These are phyloP conservation scores for Hortiboletus campestris DNA, from an alignment of 768 basidiomycete species.

Conservation along the genomic window DNA sequence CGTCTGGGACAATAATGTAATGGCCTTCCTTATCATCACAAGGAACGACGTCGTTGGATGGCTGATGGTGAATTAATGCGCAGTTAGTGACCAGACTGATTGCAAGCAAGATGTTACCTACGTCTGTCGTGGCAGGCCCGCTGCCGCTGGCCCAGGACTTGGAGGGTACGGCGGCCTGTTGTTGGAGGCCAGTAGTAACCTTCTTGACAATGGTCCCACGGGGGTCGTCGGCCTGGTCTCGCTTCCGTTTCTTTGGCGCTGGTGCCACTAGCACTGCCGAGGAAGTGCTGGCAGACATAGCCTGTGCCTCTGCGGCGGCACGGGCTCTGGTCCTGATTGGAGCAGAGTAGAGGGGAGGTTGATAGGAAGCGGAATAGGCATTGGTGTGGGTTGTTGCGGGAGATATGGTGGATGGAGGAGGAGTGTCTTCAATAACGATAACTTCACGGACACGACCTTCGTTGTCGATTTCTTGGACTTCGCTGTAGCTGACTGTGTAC, in stretches of 20 bases:
- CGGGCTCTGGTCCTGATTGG: slow-evolving; percentile 83
- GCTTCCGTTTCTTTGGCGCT: slow-evolving; percentile 80
- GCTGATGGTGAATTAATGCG: slow-evolving; percentile 40
- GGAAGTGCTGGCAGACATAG: slow-evolving; percentile 61
- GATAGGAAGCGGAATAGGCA: slow-evolving; percentile 75
- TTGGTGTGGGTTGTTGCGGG: slow-evolving; percentile 70
- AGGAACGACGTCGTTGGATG: slow-evolving; percentile 62
- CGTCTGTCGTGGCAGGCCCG: slow-evolving; percentile 64
- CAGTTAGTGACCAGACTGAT: slow-evolving; percentile 23
- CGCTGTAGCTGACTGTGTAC: slow-evolving; percentile 82
- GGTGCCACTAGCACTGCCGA: slow-evolving; percentile 66
- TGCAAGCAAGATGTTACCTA: slow-evolving; percentile 38
- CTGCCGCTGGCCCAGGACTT: slow-evolving; percentile 70
- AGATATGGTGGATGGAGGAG: slow-evolving; percentile 72
- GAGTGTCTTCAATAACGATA: slow-evolving; percentile 92
- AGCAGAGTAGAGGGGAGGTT: slow-evolving; percentile 70
- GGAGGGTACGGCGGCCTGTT: slow-evolving; percentile 46
- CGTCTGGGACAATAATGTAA: slow-evolving; percentile 92
- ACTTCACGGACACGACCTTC: slow-evolving; percentile 78
- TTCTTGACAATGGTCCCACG: slow-evolving; percentile 68
- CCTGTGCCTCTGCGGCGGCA: slow-evolving; percentile 83
- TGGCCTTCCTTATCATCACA: slow-evolving; percentile 99
- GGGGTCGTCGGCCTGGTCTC: slow-evolving; percentile 72
- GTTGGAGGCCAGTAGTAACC: slow-evolving; percentile 48
- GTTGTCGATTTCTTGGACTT: slow-evolving; percentile 83